Conservation (phyloP, 1,139 yeast species). For the Blastobotrys serpentis region DNA sequence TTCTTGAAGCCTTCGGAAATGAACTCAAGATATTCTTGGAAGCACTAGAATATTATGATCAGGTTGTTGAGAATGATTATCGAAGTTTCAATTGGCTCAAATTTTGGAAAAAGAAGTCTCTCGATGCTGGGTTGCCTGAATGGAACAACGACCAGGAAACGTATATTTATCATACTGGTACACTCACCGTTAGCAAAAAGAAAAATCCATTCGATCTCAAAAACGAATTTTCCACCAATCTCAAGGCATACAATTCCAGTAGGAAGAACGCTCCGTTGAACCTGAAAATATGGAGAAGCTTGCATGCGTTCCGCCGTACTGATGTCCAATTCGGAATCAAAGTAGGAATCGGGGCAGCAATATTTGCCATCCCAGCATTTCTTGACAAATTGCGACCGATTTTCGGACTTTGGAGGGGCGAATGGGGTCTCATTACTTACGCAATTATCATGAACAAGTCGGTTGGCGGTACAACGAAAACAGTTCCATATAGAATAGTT, state of each 20-base stretch:
- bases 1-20: constrained; percentile 60
- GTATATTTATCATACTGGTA: not conserved
- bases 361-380: constrained; percentile 67
- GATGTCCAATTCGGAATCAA: constrained; percentile 79
- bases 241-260: not conserved
- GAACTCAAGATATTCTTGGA: constrained; percentile 54
- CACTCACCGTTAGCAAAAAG: constrained; percentile 3
- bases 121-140: not conserved
- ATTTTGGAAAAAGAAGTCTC: constrained; percentile 44
- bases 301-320: constrained; percentile 50
- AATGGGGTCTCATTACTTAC: constrained; percentile 80
- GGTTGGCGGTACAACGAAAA: constrained; percentile 82
- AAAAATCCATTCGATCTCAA: constrained; percentile 10
- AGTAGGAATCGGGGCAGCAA: constrained; percentile 75
- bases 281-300: constrained; percentile 43
- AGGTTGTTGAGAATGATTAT: constrained; percentile 7
- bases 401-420: constrained; percentile 71
- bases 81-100: constrained; percentile 53
- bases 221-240: constrained; percentile 7
- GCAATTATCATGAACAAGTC: constrained; percentile 84
- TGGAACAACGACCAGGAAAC: constrained; percentile 12
- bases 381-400: constrained; percentile 51
- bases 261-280: not conserved
- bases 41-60: constrained; percentile 47
- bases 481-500: constrained; percentile 69